These are phyloP conservation scores for Tranzscheliella williamsii DNA, from an alignment of 1,284 basidiomycete genomes.

Conservation along the genomic window DNA sequence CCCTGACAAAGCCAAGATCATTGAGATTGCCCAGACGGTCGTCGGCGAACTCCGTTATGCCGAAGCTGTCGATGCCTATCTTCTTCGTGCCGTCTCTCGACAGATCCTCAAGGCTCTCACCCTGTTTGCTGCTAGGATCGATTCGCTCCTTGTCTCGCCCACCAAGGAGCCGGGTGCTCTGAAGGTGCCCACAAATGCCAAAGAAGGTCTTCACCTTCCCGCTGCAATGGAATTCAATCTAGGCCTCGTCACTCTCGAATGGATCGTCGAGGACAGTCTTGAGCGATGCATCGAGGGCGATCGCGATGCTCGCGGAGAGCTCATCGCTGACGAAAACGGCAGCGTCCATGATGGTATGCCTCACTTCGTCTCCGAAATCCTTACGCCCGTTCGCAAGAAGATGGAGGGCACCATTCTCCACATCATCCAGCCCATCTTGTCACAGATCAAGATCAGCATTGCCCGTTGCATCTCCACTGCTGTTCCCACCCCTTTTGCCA, in stretches of 20 bases:
- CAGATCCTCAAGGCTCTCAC: constrained; percentile 57
- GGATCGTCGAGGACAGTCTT: constrained; percentile 59
- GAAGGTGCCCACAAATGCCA: constrained; percentile 45
- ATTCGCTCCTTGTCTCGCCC: constrained; percentile 51
- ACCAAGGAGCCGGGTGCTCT: constrained; percentile 41
- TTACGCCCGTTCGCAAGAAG: constrained; percentile 56
- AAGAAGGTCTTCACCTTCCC: constrained; percentile 43
- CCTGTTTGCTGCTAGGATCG: constrained; percentile 57
- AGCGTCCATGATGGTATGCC: constrained; percentile 48
- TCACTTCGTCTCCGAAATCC: constrained; percentile 56
- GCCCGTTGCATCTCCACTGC: constrained; percentile 42
- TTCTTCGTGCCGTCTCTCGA: constrained; percentile 56
- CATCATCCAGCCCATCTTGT: constrained; percentile 56
- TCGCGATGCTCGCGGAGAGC: constrained; percentile 34
- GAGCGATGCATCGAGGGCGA: constrained; percentile 57
- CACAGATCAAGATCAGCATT: constrained; percentile 44
- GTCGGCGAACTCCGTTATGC: constrained; percentile 54
- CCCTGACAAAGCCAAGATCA: constrained; percentile 46
- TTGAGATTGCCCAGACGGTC: constrained; percentile 52
- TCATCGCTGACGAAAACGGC: constrained; percentile 44
- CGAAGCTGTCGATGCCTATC: constrained; percentile 50
- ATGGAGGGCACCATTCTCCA: constrained; percentile 59
- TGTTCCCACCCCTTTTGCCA: constrained; percentile 47
- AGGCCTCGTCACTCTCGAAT: constrained; percentile 53
- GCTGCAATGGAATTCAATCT: constrained; percentile 58